Percentiles rank a stretch among this genome's conserved stretches.
phyloP scores from a whole-genome alignment of 2,329 filamentous ascomycete species.

The Talaromyces albobiverticillius region DNA sequence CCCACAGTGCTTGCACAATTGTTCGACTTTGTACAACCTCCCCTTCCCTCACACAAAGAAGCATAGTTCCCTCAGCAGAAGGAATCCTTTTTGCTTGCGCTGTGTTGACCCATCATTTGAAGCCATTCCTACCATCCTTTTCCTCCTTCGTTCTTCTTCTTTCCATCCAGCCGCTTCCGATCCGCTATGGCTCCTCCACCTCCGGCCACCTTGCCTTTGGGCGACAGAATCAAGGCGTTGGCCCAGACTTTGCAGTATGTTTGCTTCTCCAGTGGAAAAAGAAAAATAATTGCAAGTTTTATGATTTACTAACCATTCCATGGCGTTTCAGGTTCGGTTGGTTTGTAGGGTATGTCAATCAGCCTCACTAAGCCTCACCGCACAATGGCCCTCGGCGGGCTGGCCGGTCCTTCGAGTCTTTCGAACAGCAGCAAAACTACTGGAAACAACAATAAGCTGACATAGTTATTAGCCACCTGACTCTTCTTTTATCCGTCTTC shows the following conservation, averaged over 20 bases:
- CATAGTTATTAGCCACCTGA: slow-evolving; percentile 66
- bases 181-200: slow-evolving; percentile 70
- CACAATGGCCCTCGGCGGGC: slow-evolving; percentile 7
- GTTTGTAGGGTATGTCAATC: slow-evolving; percentile 70
- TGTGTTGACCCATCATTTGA: neutral
- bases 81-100: neutral
- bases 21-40: neutral
- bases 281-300: neutral
- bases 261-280: neutral
- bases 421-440: neutral
- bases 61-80: too few relatives aligned
- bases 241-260: slow-evolving; percentile 89
- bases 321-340: slow-evolving; percentile 66
- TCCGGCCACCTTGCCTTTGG: slow-evolving; percentile 64
- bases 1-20: slow-evolving; percentile 5
- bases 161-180: slow-evolving; percentile 2
- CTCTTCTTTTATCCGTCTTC: slow-evolving; percentile 75
- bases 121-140: neutral
- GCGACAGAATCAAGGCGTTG: slow-evolving; percentile 71
- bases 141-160: neutral
- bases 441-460: slow-evolving; percentile 19
- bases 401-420: neutral
- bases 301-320: slow-evolving; percentile 3
- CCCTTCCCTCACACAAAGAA: neutral
- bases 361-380: slow-evolving; percentile 15